Evolutionary conservation across 495 filamentous ascomycete genomes (phyloP).

Genomic region (Penicillium bovifimosum): DNA sequence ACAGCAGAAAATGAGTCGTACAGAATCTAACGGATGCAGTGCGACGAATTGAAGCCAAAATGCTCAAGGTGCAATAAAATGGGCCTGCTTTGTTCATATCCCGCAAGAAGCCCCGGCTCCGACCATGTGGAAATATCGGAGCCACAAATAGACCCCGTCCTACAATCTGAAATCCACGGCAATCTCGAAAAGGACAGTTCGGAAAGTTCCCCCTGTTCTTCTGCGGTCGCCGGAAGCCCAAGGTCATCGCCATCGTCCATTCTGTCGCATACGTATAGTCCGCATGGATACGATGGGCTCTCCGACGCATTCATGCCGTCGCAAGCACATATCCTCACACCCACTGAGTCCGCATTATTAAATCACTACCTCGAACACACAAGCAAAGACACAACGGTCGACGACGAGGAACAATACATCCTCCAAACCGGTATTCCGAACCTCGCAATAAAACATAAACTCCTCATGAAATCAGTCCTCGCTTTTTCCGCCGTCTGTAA

Average conservation of each 20-base stretch:
- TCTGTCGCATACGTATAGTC: not conserved
- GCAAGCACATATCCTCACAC: not conserved
- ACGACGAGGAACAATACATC: conserved; percentile 32
- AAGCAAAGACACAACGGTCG: conserved; percentile 29
- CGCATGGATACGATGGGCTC: not conserved
- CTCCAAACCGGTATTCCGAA: conserved; percentile 38
- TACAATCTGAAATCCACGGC: not conserved
- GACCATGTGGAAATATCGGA: not conserved
- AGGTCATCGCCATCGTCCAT: not conserved
- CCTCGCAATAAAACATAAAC: conserved; percentile 35
- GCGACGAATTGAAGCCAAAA: not conserved
- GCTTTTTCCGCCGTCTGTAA: conserved; percentile 38
- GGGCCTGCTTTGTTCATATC: not conserved
- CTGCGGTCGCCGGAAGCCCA: not conserved
- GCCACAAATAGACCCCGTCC: not conserved
- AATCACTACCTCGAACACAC: conserved; percentile 40
- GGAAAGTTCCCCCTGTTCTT: not conserved
- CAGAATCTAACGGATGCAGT: not conserved
- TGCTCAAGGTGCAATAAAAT: conserved; percentile 1
- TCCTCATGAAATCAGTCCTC: conserved; percentile 38
- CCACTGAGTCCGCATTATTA: conserved; percentile 30
- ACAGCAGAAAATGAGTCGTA: not conserved
- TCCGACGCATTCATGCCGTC: not conserved
- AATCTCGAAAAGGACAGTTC: not conserved
- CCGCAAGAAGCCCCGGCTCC: not conserved